A percentile compares a stretch with the other conserved stretches of the same genome.
These are phyloP conservation scores for Beauveria pseudobassiana DNA, from an alignment of 2,329 filamentous ascomycete genomes.

Conservation along the genomic window DNA sequence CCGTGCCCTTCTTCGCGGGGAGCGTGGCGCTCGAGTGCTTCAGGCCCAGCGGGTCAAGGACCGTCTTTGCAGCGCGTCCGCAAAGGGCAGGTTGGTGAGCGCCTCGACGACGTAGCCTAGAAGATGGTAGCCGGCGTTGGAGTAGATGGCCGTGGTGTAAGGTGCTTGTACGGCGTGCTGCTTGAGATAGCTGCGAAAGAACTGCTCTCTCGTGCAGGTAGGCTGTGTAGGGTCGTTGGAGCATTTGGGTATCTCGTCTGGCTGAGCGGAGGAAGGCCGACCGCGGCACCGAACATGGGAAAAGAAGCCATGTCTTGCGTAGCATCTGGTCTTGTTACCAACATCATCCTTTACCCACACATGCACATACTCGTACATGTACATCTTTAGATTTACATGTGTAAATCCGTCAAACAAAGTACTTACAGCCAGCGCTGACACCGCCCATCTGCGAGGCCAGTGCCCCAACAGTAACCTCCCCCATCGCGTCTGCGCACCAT, in stretches of 20 bases:
- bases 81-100: slow-evolving; percentile 16
- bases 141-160: slow-evolving; percentile 16
- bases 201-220: slow-evolving; percentile 7
- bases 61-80: background rate
- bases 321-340: background rate
- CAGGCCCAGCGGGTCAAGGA: slow-evolving; percentile 11
- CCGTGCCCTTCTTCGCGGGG: background rate
- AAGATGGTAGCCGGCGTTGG: slow-evolving; percentile 18
- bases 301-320: background rate
- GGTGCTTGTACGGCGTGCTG: slow-evolving; percentile 15
- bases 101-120: slow-evolving; percentile 18
- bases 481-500: slow-evolving; percentile 11
- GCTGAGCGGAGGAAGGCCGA: background rate
- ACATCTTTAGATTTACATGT: too few relatives aligned
- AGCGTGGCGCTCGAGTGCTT: background rate
- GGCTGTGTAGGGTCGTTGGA: background rate
- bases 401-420: background rate
- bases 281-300: background rate
- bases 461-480: slow-evolving; percentile 14
- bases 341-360: too few relatives aligned
- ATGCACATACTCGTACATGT: too few relatives aligned
- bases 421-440: slow-evolving; percentile 7
- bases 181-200: slow-evolving; percentile 13
- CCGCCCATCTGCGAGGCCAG: slow-evolving; percentile 15
- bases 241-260: background rate